Conservation (phyloP, 345 rosid genomes). For the Citrus unshiu region DNA sequence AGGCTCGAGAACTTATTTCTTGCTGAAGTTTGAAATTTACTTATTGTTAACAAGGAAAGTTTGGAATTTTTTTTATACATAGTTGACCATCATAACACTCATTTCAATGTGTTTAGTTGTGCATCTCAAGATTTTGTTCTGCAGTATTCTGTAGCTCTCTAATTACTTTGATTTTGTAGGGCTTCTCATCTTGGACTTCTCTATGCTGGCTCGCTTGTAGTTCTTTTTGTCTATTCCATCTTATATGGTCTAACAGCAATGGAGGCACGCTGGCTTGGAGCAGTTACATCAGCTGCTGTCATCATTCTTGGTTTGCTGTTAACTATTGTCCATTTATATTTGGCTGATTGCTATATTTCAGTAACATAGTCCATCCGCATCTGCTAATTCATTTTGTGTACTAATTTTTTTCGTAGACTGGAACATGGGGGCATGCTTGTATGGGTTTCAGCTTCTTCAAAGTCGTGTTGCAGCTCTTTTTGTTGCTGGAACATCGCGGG, state of each 20-base stretch:
- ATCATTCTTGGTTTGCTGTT: constrained; percentile 75
- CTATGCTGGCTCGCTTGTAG: constrained; percentile 77
- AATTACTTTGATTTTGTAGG: constrained; percentile 43
- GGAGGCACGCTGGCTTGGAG: constrained; percentile 97
- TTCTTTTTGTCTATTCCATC: constrained; percentile 88
- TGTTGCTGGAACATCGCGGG: constrained; percentile 86
- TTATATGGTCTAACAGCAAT: constrained; percentile 91
- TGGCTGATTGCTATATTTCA: constrained; percentile 8
- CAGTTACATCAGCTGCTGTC: constrained; percentile 89
- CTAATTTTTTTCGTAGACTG: constrained; percentile 59
- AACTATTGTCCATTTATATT: constrained; percentile 10
- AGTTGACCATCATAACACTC: background rate
- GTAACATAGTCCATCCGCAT: background rate
- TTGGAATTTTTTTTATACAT: background rate
- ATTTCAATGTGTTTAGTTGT: constrained; percentile 3
- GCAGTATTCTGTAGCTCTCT: constrained; percentile 4
- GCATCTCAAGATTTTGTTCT: background rate
- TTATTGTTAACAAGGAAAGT: background rate
- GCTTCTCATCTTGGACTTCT: constrained; percentile 94
- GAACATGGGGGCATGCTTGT: constrained; percentile 98
- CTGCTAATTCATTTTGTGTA: constrained; percentile 13
- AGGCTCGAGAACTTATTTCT: background rate
- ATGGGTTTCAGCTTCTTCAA: constrained; percentile 88
- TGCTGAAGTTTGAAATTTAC: background rate
- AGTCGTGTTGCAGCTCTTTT: constrained; percentile 88